These are phyloP conservation scores for Globisporangium viniferum DNA, from an alignment of 352 stramenopile genomes.

Conservation along the genomic window DNA sequence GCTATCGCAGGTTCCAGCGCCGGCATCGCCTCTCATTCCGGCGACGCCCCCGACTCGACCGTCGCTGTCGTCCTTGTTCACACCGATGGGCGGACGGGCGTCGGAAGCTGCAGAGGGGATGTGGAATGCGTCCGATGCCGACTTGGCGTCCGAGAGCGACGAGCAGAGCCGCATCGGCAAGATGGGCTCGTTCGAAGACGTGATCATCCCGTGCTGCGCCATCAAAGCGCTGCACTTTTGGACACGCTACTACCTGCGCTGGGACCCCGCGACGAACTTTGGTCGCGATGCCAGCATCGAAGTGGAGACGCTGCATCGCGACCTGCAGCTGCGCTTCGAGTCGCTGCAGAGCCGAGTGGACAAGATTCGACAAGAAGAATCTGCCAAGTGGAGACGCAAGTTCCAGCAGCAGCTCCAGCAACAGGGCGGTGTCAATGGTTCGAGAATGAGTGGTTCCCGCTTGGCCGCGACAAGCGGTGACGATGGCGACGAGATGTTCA, in stretches of 20 bases:
- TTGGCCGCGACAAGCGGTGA: conserved; percentile 13
- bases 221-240: conserved; percentile 75
- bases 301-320: conserved; percentile 54
- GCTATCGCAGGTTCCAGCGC: neutral
- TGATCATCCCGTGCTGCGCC: conserved; percentile 65
- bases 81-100: conserved; percentile 23
- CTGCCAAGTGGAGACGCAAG: conserved; percentile 30
- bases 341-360: conserved; percentile 24
- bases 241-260: conserved; percentile 78
- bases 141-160: conserved; percentile 36
- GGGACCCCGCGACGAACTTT: conserved; percentile 56
- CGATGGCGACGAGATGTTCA: conserved; percentile 25
- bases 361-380: conserved; percentile 26
- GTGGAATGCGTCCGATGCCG: conserved; percentile 30
- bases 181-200: conserved; percentile 41
- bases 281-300: conserved; percentile 59
- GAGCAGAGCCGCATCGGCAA: conserved; percentile 30
- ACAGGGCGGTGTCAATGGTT: conserved; percentile 9
- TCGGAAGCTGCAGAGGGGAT: conserved; percentile 24
- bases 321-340: conserved; percentile 38
- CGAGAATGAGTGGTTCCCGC: conserved; percentile 2
- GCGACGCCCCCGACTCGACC: conserved; percentile 17
- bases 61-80: conserved; percentile 39
- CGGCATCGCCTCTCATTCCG: conserved; percentile 4
- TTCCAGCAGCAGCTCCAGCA: conserved; percentile 15